These are phyloP conservation scores for Leishmania major DNA, from an alignment of 208 protist species.

Conservation along the genomic window DNA sequence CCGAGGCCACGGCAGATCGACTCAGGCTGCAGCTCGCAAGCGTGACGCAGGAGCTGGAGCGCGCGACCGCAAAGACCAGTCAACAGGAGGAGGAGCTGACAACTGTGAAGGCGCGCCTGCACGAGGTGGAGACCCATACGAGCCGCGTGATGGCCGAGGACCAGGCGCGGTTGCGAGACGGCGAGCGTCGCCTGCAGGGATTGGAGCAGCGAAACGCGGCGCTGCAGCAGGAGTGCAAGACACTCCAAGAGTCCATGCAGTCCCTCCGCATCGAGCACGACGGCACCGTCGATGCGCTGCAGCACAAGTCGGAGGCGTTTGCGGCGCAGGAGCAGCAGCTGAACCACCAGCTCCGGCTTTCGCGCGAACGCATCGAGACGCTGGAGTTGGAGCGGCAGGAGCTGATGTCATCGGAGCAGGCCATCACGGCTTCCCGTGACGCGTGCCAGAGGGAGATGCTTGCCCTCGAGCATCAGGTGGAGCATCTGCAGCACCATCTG, in stretches of 20 bases:
- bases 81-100: slow-evolving; percentile 40
- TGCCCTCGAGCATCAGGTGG: slow-evolving; percentile 39
- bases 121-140: slow-evolving; percentile 45
- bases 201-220: slow-evolving; percentile 53
- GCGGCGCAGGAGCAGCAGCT: slow-evolving; percentile 41
- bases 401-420: slow-evolving; percentile 36
- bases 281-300: slow-evolving; percentile 36
- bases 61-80: slow-evolving; percentile 13
- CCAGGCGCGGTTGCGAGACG: slow-evolving; percentile 34
- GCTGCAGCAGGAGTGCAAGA: slow-evolving; percentile 53
- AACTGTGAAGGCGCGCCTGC: slow-evolving; percentile 20
- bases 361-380: slow-evolving; percentile 36
- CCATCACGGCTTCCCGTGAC: slow-evolving; percentile 34
- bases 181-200: slow-evolving; percentile 36
- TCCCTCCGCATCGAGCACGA: slow-evolving; percentile 41
- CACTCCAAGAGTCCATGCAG: slow-evolving; percentile 50
- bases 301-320: slow-evolving; percentile 34
- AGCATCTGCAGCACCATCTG: slow-evolving; percentile 47
- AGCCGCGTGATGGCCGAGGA: slow-evolving; percentile 37
- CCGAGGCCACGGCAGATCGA: slow-evolving; percentile 40
- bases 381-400: slow-evolving; percentile 39
- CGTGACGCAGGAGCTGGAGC: slow-evolving; percentile 44
- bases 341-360: slow-evolving; percentile 27
- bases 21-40: slow-evolving; percentile 41
- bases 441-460: slow-evolving; percentile 33